Evolutionary conservation across 108 stramenopile species (phyloP).

Genomic region (Cyclostephanos invisitatus): DNA sequence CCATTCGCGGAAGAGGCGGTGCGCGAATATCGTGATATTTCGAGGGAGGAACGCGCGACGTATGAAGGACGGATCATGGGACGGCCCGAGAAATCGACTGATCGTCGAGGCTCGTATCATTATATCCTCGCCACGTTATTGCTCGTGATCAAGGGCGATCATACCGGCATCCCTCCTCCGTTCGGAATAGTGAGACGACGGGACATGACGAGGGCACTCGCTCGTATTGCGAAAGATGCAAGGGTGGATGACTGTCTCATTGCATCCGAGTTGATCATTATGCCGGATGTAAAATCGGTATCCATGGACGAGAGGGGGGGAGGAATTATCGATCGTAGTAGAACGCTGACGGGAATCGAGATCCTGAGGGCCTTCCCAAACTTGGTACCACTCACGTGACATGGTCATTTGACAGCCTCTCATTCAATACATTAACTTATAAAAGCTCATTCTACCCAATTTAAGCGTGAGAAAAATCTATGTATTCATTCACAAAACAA

Average conservation of each 20-base stretch:
- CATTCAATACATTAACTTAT: neutral
- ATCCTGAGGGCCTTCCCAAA: constrained; percentile 34
- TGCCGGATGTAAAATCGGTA: constrained; percentile 40
- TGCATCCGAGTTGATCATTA: constrained; percentile 75
- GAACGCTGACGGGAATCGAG: constrained; percentile 20
- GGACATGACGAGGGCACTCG: constrained; percentile 65
- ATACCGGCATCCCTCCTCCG: constrained; percentile 30
- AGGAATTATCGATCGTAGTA: neutral
- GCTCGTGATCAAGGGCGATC: constrained; percentile 47
- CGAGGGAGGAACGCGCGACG: constrained; percentile 21
- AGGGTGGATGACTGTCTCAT: constrained; percentile 74
- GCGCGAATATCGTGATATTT: constrained; percentile 19
- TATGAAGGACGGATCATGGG: neutral
- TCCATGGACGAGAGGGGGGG: neutral
- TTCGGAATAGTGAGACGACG: constrained; percentile 24
- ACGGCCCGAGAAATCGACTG: neutral
- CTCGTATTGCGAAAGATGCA: constrained; percentile 71
- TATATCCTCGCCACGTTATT: constrained; percentile 38
- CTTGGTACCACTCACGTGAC: constrained; percentile 25
- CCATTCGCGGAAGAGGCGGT: constrained; percentile 51
- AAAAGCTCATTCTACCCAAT: neutral
- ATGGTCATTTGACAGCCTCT: neutral
- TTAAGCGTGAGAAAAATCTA: neutral
- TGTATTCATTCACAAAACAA: neutral
- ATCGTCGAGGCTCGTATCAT: neutral